Percentiles rank a stretch among this genome's conserved stretches.
Conservation (phyloP, 2,329 filamentous ascomycete genomes). For the Beauveria sp. region DNA sequence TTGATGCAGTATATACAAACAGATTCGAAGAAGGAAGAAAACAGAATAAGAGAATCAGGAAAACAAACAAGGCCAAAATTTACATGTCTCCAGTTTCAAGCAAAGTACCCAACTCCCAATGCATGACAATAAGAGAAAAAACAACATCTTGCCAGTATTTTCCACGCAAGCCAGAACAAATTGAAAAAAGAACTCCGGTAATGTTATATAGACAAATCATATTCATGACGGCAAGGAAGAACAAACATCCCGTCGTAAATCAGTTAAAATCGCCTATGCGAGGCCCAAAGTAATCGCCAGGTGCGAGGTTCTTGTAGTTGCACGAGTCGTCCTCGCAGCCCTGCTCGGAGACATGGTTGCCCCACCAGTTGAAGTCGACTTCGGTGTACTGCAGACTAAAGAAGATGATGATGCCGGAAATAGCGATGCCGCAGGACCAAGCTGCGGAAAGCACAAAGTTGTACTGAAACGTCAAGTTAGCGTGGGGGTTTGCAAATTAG, state of each 20-base stretch:
- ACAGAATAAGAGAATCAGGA: no score
- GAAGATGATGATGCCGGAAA: constrained; percentile 46
- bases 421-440: constrained; percentile 42
- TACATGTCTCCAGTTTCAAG: background rate
- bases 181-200: background rate
- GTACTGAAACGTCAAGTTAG: constrained; percentile 28
- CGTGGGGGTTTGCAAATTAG: background rate
- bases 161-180: background rate
- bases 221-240: constrained; percentile 10
- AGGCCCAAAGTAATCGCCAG: constrained; percentile 33
- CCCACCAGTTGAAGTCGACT: constrained; percentile 40
- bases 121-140: background rate
- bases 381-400: constrained; percentile 42
- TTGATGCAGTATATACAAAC: no score
- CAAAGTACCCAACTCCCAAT: background rate
- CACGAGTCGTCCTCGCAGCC: constrained; percentile 37
- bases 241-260: constrained; percentile 6
- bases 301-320: constrained; percentile 25
- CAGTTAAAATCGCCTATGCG: constrained; percentile 31
- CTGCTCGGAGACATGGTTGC: constrained; percentile 33
- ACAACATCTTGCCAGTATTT: background rate
- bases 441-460: constrained; percentile 47
- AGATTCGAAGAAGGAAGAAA: no score
- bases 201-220: constrained; percentile 3
- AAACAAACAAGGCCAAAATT: background rate